Conservation (phyloP, 2,329 filamentous ascomycete species). For the Fusarium sp. region DNA sequence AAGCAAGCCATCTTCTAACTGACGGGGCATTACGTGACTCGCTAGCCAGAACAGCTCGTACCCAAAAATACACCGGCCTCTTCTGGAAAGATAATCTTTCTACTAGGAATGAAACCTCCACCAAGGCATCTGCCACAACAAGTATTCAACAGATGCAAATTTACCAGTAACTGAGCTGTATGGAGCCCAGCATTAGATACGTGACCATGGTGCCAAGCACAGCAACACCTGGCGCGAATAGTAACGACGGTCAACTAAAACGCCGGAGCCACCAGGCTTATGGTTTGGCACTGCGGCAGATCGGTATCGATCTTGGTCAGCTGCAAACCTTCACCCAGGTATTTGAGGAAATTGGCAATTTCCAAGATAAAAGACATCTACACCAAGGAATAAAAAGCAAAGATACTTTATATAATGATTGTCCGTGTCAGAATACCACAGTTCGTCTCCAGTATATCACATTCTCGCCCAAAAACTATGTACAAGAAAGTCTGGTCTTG, state of each 20-base stretch:
- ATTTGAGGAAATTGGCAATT: accelerated
- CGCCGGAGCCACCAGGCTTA: constrained; percentile 13
- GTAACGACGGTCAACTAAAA: constrained; percentile 7
- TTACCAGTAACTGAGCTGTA: neutral
- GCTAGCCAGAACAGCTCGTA: neutral
- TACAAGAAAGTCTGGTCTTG: neutral
- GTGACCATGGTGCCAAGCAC: constrained; percentile 24
- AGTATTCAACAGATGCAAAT: constrained; percentile 3
- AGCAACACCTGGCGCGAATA: neutral
- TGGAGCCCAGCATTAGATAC: constrained; percentile 12
- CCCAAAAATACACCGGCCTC: constrained; percentile 17
- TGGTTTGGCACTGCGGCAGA: constrained; percentile 10
- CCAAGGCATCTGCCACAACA: constrained; percentile 9
- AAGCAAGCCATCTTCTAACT: accelerated
- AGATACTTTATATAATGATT: too few relatives aligned
- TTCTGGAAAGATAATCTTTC: constrained; percentile 29
- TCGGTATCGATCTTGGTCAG: constrained; percentile 7
- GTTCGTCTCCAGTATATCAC: neutral
- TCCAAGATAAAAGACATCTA: neutral
- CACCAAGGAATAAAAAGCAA: too few relatives aligned
- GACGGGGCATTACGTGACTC: constrained; percentile 3
- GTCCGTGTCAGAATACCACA: neutral
- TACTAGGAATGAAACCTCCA: constrained; percentile 4
- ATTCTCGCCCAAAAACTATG: neutral
- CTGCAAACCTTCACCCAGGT: accelerated